phyloP scores from a whole-genome alignment of 306 rosid species.

The Lablab purpureus region DNA sequence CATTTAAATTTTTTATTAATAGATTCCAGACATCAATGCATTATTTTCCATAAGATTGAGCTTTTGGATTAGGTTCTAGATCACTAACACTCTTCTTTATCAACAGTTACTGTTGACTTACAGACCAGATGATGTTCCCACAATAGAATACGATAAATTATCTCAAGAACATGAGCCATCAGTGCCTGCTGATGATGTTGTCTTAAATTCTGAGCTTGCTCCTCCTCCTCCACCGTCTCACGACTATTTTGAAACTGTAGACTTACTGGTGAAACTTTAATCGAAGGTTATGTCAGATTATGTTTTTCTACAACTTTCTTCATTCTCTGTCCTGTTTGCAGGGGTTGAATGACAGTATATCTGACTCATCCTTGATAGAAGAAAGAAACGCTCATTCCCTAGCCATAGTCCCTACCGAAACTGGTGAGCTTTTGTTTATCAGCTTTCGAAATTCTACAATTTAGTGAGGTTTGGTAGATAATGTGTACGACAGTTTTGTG shows the following conservation, averaged over 20 bases:
- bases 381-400: conserved; percentile 82
- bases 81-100: conserved; percentile 38
- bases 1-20: background rate
- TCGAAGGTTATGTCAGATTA: conserved; percentile 22
- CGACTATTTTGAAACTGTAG: conserved; percentile 64
- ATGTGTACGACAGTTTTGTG: conserved; percentile 20
- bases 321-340: conserved; percentile 42
- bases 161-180: conserved; percentile 66
- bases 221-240: conserved; percentile 46
- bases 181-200: conserved; percentile 52
- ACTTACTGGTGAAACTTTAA: conserved; percentile 64
- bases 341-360: conserved; percentile 68
- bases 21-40: background rate
- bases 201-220: conserved; percentile 55
- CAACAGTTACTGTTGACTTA: conserved; percentile 80
- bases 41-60: conserved; percentile 1
- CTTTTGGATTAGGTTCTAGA: conserved; percentile 10
- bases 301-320: conserved; percentile 23
- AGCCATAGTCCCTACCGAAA: conserved; percentile 71
- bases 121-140: conserved; percentile 66
- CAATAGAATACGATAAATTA: conserved; percentile 56
- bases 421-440: conserved; percentile 51
- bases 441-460: conserved; percentile 37
- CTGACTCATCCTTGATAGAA: conserved; percentile 68
- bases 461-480: conserved; percentile 9